A percentile compares a stretch with the other conserved stretches of the same genome.
Conservation (phyloP, 768 basidiomycete species). For the Gelatoporia subvermispora region DNA sequence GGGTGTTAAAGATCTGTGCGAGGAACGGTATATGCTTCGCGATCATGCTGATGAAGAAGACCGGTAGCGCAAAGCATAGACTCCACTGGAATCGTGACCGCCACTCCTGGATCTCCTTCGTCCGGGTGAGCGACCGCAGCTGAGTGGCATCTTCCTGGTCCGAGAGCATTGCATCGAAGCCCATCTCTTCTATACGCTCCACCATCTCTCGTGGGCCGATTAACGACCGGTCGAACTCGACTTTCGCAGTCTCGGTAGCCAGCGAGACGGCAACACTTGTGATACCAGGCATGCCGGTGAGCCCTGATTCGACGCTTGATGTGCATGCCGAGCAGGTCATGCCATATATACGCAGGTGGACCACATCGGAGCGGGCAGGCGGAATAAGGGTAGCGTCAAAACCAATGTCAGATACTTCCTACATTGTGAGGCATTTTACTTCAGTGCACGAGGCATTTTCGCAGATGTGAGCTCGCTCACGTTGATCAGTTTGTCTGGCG, state of each 20-base stretch:
- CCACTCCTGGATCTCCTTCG: conserved; percentile 94
- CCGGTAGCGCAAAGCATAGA: conserved; percentile 81
- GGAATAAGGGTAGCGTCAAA: conserved; percentile 84
- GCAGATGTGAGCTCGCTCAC: too few relatives aligned
- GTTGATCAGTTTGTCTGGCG: conserved; percentile 67
- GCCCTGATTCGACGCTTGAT: conserved; percentile 65
- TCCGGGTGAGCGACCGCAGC: conserved; percentile 76
- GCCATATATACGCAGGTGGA: conserved; percentile 80
- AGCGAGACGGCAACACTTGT: conserved; percentile 67
- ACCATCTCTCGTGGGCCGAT: conserved; percentile 85
- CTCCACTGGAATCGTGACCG: conserved; percentile 69
- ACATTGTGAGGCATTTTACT: conserved; percentile 1
- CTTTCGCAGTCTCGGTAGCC: conserved; percentile 66
- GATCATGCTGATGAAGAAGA: conserved; percentile 90
- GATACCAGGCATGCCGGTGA: conserved; percentile 70
- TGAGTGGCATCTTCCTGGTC: conserved; percentile 81
- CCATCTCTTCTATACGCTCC: conserved; percentile 81
- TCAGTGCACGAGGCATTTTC: not conserved
- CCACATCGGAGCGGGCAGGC: conserved; percentile 53
- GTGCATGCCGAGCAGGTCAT: conserved; percentile 89
- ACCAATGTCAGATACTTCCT: conserved; percentile 93
- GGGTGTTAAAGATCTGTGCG: conserved; percentile 42
- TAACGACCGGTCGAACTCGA: conserved; percentile 69
- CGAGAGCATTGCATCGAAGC: conserved; percentile 84
- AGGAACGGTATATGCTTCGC: conserved; percentile 63